These are phyloP conservation scores for Ceratobasidium sp. DNA, from an alignment of 1,284 basidiomycete genomes.

Conservation along the genomic window DNA sequence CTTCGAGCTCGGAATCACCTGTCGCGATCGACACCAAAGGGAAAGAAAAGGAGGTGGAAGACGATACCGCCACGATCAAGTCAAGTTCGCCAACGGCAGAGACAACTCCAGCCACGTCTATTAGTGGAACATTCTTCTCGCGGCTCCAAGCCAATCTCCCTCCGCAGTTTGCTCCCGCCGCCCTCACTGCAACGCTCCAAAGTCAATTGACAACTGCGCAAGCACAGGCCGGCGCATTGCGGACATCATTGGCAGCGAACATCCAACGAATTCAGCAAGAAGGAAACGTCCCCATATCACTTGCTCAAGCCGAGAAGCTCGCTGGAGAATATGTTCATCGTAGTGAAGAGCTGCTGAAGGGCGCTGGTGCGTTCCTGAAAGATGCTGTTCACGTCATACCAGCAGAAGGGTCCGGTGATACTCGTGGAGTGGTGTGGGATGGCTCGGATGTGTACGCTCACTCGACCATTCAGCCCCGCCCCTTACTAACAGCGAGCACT, in stretches of 20 bases:
- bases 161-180: conserved; percentile 61
- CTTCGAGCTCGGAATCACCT: conserved; percentile 17
- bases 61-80: conserved; percentile 27
- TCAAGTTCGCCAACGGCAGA: conserved; percentile 20
- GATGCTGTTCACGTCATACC: conserved; percentile 90
- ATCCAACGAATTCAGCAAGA: conserved; percentile 68
- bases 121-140: conserved; percentile 63
- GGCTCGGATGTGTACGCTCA: conserved; percentile 77
- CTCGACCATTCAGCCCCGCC: conserved; percentile 50
- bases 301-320: conserved; percentile 80
- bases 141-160: conserved; percentile 73
- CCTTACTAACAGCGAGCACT: not conserved
- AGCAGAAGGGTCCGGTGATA: conserved; percentile 59
- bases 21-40: conserved; percentile 40
- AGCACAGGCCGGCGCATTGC: conserved; percentile 53
- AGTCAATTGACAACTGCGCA: conserved; percentile 57
- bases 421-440: conserved; percentile 68
- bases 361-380: conserved; percentile 74
- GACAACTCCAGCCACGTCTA: not conserved
- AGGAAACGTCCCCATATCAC: conserved; percentile 48
- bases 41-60: conserved; percentile 39
- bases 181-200: conserved; percentile 59
- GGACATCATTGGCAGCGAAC: conserved; percentile 68
- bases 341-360: conserved; percentile 73
- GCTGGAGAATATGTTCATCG: conserved; percentile 64